These are phyloP conservation scores for Heliamphora exappendiculata DNA, from an alignment of 148 eudicot genomes.

Conservation along the genomic window DNA sequence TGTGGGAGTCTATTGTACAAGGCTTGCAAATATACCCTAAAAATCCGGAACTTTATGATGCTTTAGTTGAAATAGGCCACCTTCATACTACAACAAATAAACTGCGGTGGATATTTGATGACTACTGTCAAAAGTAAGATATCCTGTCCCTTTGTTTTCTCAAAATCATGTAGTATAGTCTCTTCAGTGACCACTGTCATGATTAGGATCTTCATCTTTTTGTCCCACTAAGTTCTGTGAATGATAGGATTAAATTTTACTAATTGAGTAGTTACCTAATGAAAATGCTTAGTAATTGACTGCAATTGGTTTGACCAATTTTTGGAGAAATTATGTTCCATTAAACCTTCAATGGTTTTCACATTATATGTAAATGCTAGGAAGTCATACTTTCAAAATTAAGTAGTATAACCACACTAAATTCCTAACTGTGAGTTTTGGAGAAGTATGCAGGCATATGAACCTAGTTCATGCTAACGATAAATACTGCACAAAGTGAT, in stretches of 20 bases:
- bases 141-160: not conserved
- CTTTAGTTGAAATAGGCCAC: slow-evolving; percentile 56
- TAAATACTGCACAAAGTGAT: not conserved
- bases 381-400: not conserved
- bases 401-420: not conserved
- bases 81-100: slow-evolving; percentile 62
- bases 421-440: not conserved
- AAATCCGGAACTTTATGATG: slow-evolving; percentile 49
- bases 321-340: not conserved
- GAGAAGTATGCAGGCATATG: not conserved
- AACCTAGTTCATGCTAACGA: not conserved
- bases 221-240: not conserved
- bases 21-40: slow-evolving; percentile 78
- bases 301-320: not conserved
- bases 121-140: slow-evolving; percentile 61
- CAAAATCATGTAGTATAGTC: not conserved
- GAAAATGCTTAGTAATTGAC: not conserved
- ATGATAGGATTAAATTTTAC: not conserved
- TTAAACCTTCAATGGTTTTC: not conserved
- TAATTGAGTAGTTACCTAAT: too few species aligned
- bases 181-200: not conserved
- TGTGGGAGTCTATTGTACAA: slow-evolving; percentile 50
- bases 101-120: slow-evolving; percentile 68
- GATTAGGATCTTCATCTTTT: not conserved
- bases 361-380: not conserved